Base-by-base conservation (phyloP, 2,329 filamentous ascomycete genomes). In the Exophiala dermatitidis region DNA sequence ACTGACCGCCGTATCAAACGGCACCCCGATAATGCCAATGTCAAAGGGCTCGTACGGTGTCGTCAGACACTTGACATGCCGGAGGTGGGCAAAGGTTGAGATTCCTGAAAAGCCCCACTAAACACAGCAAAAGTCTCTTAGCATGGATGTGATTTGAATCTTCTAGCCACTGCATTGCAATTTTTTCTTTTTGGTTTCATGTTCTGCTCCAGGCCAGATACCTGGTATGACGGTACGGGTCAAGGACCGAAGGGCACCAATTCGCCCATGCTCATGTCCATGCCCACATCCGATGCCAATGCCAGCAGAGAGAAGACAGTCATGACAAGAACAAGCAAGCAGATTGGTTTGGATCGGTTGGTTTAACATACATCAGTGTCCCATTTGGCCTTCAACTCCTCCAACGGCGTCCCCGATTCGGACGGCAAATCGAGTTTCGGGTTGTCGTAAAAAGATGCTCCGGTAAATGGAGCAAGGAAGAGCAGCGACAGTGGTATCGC, bases 1-100 rank as follows among this genome's bases (percentile, higher is more conserved):
- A 61, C 76, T 82, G 38, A 86, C 82, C 8, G 84, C 83, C 1
- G 84, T 88, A 66, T 89, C 85, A 63, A 89, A 89, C 0, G 85
- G 85, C 0, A 79, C 83, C 3, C 85, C 85, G 53, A 89, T 75
- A 52, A 89, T 79, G 54, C 78, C 85, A 62, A 89, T 86, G 66
- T 89, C 85, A 63, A 81, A 88, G 9, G 71, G 70, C 64, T 81
- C 78, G 29, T 76, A 72, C 1, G 83, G 83, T 44, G 78, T 78
- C n/a, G 81, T 80, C 34, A 89, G 74, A 62, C 85, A 89, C 65
- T 83, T 86, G 58, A 80, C 75, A 60, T 88, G 75, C 62, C 80
- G 76, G 31, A 88, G 74, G 63, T 88, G 86, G 37, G 84, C 86
- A 68, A 88, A 90, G 34, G 83, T 83, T 49, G 83, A 82, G 58